Evolutionary conservation across 2,329 filamentous ascomycete genomes (phyloP).

Genomic region (Gyromitra esculenta): DNA sequence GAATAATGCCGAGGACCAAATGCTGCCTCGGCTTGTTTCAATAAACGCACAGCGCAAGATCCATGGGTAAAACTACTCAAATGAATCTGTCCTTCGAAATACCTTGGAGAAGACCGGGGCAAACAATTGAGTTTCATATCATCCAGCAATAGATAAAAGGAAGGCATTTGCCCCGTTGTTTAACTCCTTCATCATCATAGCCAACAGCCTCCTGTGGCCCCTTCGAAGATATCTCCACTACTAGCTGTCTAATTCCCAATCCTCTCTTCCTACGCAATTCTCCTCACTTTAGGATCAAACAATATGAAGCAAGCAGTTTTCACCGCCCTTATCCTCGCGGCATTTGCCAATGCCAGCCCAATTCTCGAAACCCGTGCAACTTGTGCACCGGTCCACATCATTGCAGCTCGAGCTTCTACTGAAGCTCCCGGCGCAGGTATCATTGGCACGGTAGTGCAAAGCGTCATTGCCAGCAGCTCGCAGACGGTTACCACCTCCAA

Average conservation of each 20-base stretch:
- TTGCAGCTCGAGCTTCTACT: slow-evolving; percentile 52
- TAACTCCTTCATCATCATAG: background rate
- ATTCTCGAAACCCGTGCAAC: slow-evolving; percentile 14
- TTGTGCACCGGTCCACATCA: slow-evolving; percentile 50
- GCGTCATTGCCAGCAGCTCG: slow-evolving; percentile 16
- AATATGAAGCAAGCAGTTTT: slow-evolving; percentile 33
- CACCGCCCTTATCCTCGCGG: slow-evolving; percentile 9
- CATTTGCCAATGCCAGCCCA: slow-evolving; percentile 10
- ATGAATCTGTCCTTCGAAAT: background rate
- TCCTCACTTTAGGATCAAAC: background rate
- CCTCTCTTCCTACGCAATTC: background rate
- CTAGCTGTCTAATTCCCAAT: background rate
- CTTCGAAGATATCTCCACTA: background rate
- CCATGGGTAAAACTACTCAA: background rate
- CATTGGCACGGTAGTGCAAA: slow-evolving; percentile 37
- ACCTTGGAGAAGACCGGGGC: background rate
- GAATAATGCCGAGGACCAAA: slow-evolving; percentile 5
- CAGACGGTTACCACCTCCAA: slow-evolving; percentile 27
- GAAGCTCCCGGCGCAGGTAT: slow-evolving; percentile 51
- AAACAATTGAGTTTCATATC: background rate
- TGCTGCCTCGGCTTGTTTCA: slow-evolving; percentile 32
- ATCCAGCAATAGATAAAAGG: slow-evolving; percentile 11
- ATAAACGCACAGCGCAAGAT: background rate
- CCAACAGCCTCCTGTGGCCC: background rate
- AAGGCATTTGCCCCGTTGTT: background rate